These are phyloP conservation scores for Leccinum broughii DNA, from an alignment of 768 basidiomycete genomes.

Conservation along the genomic window DNA sequence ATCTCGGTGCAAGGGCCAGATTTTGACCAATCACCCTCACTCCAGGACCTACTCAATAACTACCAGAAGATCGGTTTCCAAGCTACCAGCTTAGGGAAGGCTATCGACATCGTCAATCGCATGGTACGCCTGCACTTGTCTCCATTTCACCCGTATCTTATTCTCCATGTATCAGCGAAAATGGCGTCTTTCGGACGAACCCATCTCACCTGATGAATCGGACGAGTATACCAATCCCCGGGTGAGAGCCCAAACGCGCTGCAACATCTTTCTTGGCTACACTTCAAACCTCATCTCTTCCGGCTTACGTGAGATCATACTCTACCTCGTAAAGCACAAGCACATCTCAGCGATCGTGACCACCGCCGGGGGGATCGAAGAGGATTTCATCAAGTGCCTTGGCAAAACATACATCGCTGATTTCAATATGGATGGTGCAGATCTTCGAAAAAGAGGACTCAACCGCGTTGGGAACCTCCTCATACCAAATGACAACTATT, in stretches of 20 bases:
- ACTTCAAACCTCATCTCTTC: slow-evolving; percentile 99
- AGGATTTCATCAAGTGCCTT: slow-evolving; percentile 98
- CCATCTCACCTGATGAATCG: slow-evolving; percentile 65
- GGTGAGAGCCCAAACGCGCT: slow-evolving; percentile 70
- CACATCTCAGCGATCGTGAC: slow-evolving; percentile 91
- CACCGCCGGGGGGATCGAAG: slow-evolving; percentile 97
- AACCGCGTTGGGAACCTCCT: slow-evolving; percentile 97
- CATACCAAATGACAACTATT: slow-evolving; percentile 98
- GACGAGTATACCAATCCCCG: slow-evolving; percentile 61
- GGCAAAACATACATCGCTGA: slow-evolving; percentile 96
- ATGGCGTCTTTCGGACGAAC: slow-evolving; percentile 90
- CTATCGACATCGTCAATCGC: slow-evolving; percentile 86
- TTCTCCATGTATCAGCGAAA: slow-evolving; percentile 52
- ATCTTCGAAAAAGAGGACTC: slow-evolving; percentile 84
- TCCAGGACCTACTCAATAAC: slow-evolving; percentile 68
- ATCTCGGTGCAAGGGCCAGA: slow-evolving; percentile 84
- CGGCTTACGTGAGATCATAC: slow-evolving; percentile 89
- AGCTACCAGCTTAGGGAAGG: slow-evolving; percentile 87
- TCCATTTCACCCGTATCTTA: neutral
- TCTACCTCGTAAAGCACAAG: slow-evolving; percentile 90
- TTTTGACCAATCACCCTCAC: slow-evolving; percentile 66
- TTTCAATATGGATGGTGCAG: slow-evolving; percentile 89
- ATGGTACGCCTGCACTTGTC: slow-evolving; percentile 60
- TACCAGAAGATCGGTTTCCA: slow-evolving; percentile 97
- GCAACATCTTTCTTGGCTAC: slow-evolving; percentile 93